Evolutionary conservation across 2,329 filamentous ascomycete species (phyloP), one percentile per base, ranked within the genome.

Genomic region (Monilinia aucupariae): DNA sequence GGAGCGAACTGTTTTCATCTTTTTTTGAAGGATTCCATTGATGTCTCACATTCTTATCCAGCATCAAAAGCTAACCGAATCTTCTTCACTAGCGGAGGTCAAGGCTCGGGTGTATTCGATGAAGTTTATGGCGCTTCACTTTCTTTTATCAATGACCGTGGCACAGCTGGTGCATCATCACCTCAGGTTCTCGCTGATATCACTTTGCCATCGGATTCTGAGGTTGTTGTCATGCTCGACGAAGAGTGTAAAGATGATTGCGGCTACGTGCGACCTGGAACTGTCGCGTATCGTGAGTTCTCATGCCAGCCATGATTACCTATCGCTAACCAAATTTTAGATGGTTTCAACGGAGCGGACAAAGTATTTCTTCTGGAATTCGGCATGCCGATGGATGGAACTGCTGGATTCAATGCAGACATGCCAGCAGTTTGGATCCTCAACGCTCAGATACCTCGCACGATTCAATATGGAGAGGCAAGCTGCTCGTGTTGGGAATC

Each of bases 391-490:
- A 82, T 83, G 63, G 81, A 81, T 65, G 73, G 78, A 59, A 76
- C 73, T n/a, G 32, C 20, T 4, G 78, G 77, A 63, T 78, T 78
- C 70, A 82, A 85, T 71, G 78, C 74, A 49, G 85, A 92, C 75
- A 89, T 89, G 81, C 88, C 89, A 10, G 86, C 89, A 49, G 81
- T 88, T 74, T 92, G 90, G 90, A 78, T 87, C 56, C 82, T 92
- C 65, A 92, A 92, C 76, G 85, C 84, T 22, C 81, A 84, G 65
- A 90, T 92, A 65, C 85, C 88, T 32, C 85, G 85, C 65, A 86
- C 87, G 6, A 77, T 82, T 6, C 88, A 92, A 74, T 92, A 92
- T 77, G 80, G 81, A 66, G 76, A 78, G 54, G 73, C 77, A 9
- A 74, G 76, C 2, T 92, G 89, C 79, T 89, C 84, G 64, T 92